A percentile compares a stretch with the other conserved stretches of the same genome.
Evolutionary conservation across 106 monocot species (phyloP).

Genomic region (Dactylorhiza incarnata): DNA sequence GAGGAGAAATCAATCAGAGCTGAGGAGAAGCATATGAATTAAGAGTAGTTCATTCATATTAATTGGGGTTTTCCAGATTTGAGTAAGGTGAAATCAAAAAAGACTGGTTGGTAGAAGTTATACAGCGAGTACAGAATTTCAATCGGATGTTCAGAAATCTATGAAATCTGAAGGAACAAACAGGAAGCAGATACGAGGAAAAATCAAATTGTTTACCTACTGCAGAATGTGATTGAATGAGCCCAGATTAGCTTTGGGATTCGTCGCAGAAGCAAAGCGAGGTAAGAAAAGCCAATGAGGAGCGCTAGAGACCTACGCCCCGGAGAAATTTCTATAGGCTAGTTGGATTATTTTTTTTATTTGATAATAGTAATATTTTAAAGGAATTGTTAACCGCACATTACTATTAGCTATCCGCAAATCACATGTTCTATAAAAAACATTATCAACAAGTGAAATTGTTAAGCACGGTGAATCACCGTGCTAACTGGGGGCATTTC

Average conservation of each 20-base stretch:
- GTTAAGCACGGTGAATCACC: too few relatives aligned
- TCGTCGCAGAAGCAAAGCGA: background rate
- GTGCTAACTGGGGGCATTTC: too few relatives aligned
- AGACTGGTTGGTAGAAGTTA: background rate
- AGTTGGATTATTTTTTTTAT: too few relatives aligned
- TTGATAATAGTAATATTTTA: too few relatives aligned
- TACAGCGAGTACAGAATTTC: background rate
- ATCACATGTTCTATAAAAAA: too few relatives aligned
- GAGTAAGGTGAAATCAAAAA: background rate
- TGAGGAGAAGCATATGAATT: background rate
- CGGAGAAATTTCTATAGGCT: too few relatives aligned
- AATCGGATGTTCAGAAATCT: background rate
- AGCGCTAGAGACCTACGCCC: background rate
- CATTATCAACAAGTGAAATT: too few relatives aligned
- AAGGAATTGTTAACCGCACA: too few relatives aligned
- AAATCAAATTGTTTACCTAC: background rate
- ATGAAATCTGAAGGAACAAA: background rate
- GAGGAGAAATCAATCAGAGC: background rate
- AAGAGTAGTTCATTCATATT: background rate
- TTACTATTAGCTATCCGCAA: too few relatives aligned
- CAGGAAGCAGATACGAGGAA: background rate
- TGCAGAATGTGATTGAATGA: background rate
- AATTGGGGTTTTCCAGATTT: background rate
- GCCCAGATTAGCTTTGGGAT: background rate
- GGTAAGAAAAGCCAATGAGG: background rate